Evolutionary conservation across 2,329 filamentous ascomycete genomes (phyloP), one percentile per base, ranked within the genome.

Genomic region (Fusarium sp.): DNA sequence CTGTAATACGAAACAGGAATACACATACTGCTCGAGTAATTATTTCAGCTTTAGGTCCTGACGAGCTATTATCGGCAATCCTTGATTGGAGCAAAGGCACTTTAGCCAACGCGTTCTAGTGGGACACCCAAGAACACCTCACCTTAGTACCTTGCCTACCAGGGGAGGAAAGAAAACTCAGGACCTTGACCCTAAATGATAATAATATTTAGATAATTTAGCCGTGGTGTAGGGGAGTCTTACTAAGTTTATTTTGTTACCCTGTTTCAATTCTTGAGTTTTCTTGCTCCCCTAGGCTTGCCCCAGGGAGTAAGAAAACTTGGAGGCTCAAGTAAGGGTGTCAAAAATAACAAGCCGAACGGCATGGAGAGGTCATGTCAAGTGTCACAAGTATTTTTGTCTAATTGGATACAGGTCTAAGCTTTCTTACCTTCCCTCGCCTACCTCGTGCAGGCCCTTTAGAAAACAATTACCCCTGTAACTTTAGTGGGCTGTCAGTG

Each of bases 101-200:
- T 72, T 75, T 69, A 74, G 44, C n/a, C 26, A 45, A 33, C 72
- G 72, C 59, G 68, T 72, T 60, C 51, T 10, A 39, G 28, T 66
- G 72, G 72, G 20, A 11, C 15, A 57, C 31, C 22, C 62, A 39
- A 48, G 26, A 28, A 47, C 20, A 47, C 44, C 12, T 28, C 15
- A 18, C 33, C 14, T 33, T 13, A 14, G 33, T 33, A 31, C 31
- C 28, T 33, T 33, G 31, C 31, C 31, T 33, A 33, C 28, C 28
- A 31, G 31, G 17, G 33, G 15, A 35, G 33, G 15, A 35, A 35
- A 35, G 15, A 36, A 36, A 36, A 31, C 35, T 17, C 15, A 36
- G 15, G 28, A 36, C 35, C 35, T 36, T 36, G 15, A 36, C 15
- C 35, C 14, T 17, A 36, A 15, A 36, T 36, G 15, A 12, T 33